These are phyloP conservation scores for Austroboletus novae-zelandiae DNA, from an alignment of 1,284 basidiomycete genomes.

Conservation along the genomic window DNA sequence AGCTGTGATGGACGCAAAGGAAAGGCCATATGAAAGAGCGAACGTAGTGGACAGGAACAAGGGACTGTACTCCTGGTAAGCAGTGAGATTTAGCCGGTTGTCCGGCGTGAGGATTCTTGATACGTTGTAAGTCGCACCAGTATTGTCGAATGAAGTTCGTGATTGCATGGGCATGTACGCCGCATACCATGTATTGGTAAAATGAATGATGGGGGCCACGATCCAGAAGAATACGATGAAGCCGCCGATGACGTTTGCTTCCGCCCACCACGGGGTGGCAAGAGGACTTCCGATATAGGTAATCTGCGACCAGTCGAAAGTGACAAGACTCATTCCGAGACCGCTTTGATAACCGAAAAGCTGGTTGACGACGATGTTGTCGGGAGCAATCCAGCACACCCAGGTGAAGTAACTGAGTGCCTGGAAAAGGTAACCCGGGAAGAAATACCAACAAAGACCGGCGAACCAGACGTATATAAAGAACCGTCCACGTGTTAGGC, in stretches of 20 bases:
- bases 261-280: constrained; percentile 71
- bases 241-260: constrained; percentile 77
- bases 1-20: constrained; percentile 68
- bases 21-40: constrained; percentile 65
- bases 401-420: constrained; percentile 65
- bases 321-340: constrained; percentile 71
- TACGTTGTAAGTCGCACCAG: constrained; percentile 69
- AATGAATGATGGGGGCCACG: constrained; percentile 66
- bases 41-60: constrained; percentile 77
- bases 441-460: constrained; percentile 67
- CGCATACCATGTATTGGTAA: constrained; percentile 60
- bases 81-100: constrained; percentile 55
- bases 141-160: constrained; percentile 56
- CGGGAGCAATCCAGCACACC: constrained; percentile 79
- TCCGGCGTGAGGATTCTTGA: constrained; percentile 58
- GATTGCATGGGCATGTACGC: constrained; percentile 61
- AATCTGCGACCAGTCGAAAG: constrained; percentile 77
- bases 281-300: constrained; percentile 53
- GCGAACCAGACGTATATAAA: constrained; percentile 63
- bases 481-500: constrained; percentile 75
- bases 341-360: constrained; percentile 81
- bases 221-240: constrained; percentile 82
- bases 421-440: constrained; percentile 72
- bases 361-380: constrained; percentile 66
- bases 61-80: constrained; percentile 79